Evolutionary conservation across 1,139 yeast genomes (phyloP).

Genomic region (Cylindricascospora bacillispora): DNA sequence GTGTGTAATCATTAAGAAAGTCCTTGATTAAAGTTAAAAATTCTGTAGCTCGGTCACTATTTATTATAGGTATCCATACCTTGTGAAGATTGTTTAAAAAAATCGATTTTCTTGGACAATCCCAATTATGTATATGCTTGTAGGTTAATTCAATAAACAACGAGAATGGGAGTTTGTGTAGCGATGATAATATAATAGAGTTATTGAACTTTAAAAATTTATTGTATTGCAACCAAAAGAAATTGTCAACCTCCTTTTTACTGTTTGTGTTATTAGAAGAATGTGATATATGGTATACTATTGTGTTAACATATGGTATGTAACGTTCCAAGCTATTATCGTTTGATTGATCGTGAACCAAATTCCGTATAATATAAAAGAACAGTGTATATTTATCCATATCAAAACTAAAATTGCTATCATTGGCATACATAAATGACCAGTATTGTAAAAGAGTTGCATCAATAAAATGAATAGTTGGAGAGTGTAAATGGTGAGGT

Average conservation of each 20-base stretch:
- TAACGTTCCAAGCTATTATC: too few relatives aligned
- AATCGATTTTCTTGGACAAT: slow-evolving; percentile 14
- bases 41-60: slow-evolving; percentile 1
- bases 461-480: too few relatives aligned
- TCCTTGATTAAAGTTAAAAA: slow-evolving; percentile 10
- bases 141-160: slow-evolving; percentile 8
- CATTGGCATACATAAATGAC: too few relatives aligned
- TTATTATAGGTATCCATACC: slow-evolving; percentile 2
- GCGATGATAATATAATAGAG: slow-evolving; percentile 11
- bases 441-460: too few relatives aligned
- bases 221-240: slow-evolving; percentile 14
- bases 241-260: too few relatives aligned
- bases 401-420: background rate
- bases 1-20: slow-evolving; percentile 50
- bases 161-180: slow-evolving; percentile 10
- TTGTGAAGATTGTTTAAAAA: slow-evolving; percentile 11
- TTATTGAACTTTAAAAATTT: slow-evolving; percentile 12
- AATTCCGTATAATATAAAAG: background rate
- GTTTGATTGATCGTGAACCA: too few relatives aligned
- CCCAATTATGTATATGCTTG: slow-evolving; percentile 6
- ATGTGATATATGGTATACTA: too few relatives aligned
- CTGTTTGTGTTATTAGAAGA: too few relatives aligned
- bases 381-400: background rate
- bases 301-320: too few relatives aligned
- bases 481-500: too few relatives aligned